These are phyloP conservation scores for Carallia brachiata DNA, from an alignment of 345 rosid genomes.

Conservation along the genomic window DNA sequence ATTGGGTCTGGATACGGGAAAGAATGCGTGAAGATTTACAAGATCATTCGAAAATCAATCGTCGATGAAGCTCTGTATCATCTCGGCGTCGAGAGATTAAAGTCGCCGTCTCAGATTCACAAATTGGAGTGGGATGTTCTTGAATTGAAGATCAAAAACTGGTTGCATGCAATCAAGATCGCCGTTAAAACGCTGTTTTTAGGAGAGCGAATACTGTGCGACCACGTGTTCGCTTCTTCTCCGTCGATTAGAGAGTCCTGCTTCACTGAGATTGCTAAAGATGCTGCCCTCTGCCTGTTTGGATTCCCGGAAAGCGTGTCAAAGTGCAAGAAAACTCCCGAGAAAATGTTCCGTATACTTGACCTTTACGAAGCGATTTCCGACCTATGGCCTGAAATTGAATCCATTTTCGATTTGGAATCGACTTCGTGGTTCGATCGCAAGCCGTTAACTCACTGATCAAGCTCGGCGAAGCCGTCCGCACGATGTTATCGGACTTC, in stretches of 20 bases:
- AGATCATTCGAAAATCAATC: slow-evolving; percentile 51
- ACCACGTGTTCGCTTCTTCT: slow-evolving; percentile 58
- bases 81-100: slow-evolving; percentile 50
- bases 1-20: slow-evolving; percentile 66
- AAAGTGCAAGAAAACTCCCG: slow-evolving; percentile 53
- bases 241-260: slow-evolving; percentile 46
- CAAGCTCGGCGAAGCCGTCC: slow-evolving; percentile 47
- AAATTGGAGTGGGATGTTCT: slow-evolving; percentile 54
- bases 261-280: slow-evolving; percentile 51
- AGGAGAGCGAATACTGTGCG: slow-evolving; percentile 66
- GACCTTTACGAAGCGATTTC: slow-evolving; percentile 59
- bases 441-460: slow-evolving; percentile 44
- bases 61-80: slow-evolving; percentile 62
- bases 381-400: slow-evolving; percentile 49
- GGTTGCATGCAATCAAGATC: slow-evolving; percentile 58
- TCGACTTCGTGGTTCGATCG: slow-evolving; percentile 40
- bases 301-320: slow-evolving; percentile 54
- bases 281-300: slow-evolving; percentile 55
- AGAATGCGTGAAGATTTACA: slow-evolving; percentile 65
- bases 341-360: slow-evolving; percentile 60
- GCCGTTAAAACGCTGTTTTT: slow-evolving; percentile 56
- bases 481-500: slow-evolving; percentile 51
- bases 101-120: slow-evolving; percentile 42
- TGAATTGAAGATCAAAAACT: slow-evolving; percentile 55
- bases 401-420: slow-evolving; percentile 45